Evolutionary conservation across 495 filamentous ascomycete species (phyloP).

Genomic region (Cladorrhinum samala): DNA sequence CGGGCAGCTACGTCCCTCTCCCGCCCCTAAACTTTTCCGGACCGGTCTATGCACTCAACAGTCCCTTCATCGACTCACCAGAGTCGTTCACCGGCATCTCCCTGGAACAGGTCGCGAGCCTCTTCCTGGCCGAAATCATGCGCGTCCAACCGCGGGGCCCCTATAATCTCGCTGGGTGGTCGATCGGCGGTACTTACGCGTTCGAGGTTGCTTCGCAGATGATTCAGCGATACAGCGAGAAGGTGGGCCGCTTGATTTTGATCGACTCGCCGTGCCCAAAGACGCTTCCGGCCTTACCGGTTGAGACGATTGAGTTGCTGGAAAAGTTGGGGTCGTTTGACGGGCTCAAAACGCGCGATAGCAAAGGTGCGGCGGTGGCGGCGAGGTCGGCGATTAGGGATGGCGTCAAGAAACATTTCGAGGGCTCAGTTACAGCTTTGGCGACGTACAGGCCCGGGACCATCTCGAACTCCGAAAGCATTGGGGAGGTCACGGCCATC

Average conservation of each 20-base stretch:
- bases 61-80: conserved; percentile 41
- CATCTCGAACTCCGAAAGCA: background rate
- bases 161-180: conserved; percentile 63
- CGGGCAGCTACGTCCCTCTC: conserved; percentile 44
- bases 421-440: conserved; percentile 57
- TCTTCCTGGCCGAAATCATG: conserved; percentile 45
- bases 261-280: conserved; percentile 67
- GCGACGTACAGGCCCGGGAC: conserved; percentile 50
- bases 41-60: conserved; percentile 47
- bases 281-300: conserved; percentile 55
- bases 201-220: conserved; percentile 62
- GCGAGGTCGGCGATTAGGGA: conserved; percentile 35
- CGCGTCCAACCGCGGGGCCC: conserved; percentile 50
- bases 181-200: conserved; percentile 68
- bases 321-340: conserved; percentile 50
- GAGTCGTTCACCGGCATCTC: conserved; percentile 30
- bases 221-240: conserved; percentile 48
- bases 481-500: conserved; percentile 3
- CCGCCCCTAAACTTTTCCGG: conserved; percentile 28
- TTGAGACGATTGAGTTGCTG: conserved; percentile 58
- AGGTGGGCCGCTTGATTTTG: conserved; percentile 58
- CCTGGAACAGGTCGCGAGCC: conserved; percentile 27
- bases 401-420: conserved; percentile 67
- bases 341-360: conserved; percentile 7
- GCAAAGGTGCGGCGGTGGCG: too few relatives aligned